Evolutionary conservation across 768 basidiomycete genomes (phyloP), one percentile per base, ranked within the genome.

Genomic region (Chlorophyllum brunneum): DNA sequence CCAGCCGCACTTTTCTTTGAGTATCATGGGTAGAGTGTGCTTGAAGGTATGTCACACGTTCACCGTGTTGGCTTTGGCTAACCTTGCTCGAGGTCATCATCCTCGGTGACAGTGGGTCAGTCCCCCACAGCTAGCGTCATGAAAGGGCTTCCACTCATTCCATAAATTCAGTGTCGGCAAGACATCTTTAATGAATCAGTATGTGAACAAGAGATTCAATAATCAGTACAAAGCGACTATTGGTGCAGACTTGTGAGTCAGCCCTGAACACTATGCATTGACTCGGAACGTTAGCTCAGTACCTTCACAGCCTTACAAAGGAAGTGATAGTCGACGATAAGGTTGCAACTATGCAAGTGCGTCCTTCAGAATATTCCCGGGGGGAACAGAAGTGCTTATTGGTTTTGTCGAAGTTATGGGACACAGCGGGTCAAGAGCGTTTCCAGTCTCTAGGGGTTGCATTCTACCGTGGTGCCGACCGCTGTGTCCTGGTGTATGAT

Each of bases 201-300:
- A 97, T 75, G 97, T 99, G 60, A 98, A 98, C 83, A 98, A 98
- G 73, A 87, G 95, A 56, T 99, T 98, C 72, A 93, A 89, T 68
- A 97, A 93, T 74, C 95, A 98, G 74, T 99, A 99, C 82, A 98
- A 98, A 75, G 97, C 97, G n/a, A 98, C 97, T 58, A 95, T 95
- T 65, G 93, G 93, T 54, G 93, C 93, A 56, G 92, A 95, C 80
- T 95, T 95, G 91, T 92, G 71, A 54, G 90, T 79, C 54, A 61
- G 34, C 52, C 43, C 34, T 54, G 55, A 43, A 39, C 15, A 49
- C n/a, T n/a, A 45, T 44, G 34, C 46, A 36, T 43, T 44, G 29
- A 39, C 50, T 54, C 52, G 59, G 64, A 65, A 61, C 41, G 59
- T 56, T 26, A 34, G 54, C n/a, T 27, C 31, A 56, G 49, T 48